Percentiles rank a stretch among this genome's conserved stretches.
Conservation (phyloP, 1,284 basidiomycete species). For the Apiotrichum gracile region DNA sequence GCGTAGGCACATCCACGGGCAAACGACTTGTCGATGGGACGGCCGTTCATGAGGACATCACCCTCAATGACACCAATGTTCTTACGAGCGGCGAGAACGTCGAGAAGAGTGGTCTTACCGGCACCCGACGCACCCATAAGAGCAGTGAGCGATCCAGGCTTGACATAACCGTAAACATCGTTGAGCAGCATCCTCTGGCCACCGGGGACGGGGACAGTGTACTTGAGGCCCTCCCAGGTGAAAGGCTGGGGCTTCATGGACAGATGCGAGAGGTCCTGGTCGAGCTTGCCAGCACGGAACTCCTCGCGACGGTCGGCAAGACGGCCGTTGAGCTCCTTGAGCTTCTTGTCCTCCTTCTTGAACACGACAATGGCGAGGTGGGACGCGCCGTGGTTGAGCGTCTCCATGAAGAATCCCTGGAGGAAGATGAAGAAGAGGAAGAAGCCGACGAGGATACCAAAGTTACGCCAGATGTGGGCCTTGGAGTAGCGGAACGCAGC, state of each 20-base stretch:
- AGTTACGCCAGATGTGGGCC: conserved; percentile 45
- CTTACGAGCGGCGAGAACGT: conserved; percentile 54
- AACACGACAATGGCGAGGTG: conserved; percentile 55
- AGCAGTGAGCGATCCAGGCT: conserved; percentile 55
- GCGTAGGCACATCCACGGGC: conserved; percentile 56
- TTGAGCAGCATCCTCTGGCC: conserved; percentile 51
- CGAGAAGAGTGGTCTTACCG: conserved; percentile 53
- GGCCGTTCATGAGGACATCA: conserved; percentile 52
- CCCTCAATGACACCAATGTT: conserved; percentile 52
- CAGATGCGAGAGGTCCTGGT: conserved; percentile 43
- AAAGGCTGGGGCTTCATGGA: conserved; percentile 47
- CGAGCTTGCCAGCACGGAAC: conserved; percentile 43
- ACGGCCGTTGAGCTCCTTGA: conserved; percentile 59
- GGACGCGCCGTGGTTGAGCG: conserved; percentile 36
- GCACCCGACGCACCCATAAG: conserved; percentile 59
- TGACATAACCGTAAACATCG: conserved; percentile 55
- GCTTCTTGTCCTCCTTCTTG: conserved; percentile 64
- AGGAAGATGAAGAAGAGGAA: conserved; percentile 58
- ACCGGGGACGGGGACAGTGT: conserved; percentile 52
- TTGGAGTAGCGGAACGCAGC: conserved; percentile 40
- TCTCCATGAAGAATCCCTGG: conserved; percentile 45
- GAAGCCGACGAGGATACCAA: conserved; percentile 53
- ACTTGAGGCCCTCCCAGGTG: conserved; percentile 49
- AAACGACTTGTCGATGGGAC: conserved; percentile 48
- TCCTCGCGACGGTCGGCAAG: conserved; percentile 56